These are phyloP conservation scores for Sarcodon aspratus DNA, from an alignment of 768 basidiomycete genomes.

Conservation along the genomic window DNA sequence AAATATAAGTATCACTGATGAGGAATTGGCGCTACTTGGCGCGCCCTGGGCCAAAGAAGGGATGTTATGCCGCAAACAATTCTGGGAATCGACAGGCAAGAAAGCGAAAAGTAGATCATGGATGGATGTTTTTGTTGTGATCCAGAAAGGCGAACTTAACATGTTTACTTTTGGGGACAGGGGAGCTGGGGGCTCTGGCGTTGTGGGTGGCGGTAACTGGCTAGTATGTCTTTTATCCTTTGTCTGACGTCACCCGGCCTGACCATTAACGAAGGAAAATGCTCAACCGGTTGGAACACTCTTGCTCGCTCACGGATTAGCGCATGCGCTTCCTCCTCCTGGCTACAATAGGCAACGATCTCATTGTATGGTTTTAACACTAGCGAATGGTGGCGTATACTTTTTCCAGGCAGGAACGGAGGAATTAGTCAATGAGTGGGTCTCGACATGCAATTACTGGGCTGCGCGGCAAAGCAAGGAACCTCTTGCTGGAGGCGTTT, in stretches of 20 bases:
- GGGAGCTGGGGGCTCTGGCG: conserved; percentile 44
- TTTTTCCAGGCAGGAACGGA: conserved; percentile 99
- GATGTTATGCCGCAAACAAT: conserved; percentile 88
- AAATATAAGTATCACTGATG: conserved; percentile 82
- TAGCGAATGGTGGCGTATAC: conserved; percentile 83
- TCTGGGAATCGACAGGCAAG: conserved; percentile 80
- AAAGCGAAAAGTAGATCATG: conserved; percentile 83
- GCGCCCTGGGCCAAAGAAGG: conserved; percentile 99
- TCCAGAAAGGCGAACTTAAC: conserved; percentile 85
- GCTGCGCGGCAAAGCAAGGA: conserved; percentile 92
- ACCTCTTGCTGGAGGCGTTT: conserved; percentile 90
- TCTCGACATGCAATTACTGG: conserved; percentile 99
- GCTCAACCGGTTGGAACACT: conserved; percentile 79
- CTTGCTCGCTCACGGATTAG: conserved; percentile 76
- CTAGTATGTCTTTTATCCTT: conserved; percentile 51
- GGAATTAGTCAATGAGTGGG: conserved; percentile 98
- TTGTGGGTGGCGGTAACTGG: conserved; percentile 97
- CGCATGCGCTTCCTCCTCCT: conserved; percentile 80
- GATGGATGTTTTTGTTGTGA: conserved; percentile 94
- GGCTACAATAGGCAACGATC: conserved; percentile 89
- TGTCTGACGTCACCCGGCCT: conserved; percentile 1
- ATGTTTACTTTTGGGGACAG: conserved; percentile 92
- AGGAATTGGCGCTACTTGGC: conserved; percentile 89
- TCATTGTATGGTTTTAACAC: conserved; percentile 88
- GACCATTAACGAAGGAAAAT: conserved; percentile 49